Conservation (phyloP, 148 eudicot genomes). For the Rhododendron williamsianum region DNA sequence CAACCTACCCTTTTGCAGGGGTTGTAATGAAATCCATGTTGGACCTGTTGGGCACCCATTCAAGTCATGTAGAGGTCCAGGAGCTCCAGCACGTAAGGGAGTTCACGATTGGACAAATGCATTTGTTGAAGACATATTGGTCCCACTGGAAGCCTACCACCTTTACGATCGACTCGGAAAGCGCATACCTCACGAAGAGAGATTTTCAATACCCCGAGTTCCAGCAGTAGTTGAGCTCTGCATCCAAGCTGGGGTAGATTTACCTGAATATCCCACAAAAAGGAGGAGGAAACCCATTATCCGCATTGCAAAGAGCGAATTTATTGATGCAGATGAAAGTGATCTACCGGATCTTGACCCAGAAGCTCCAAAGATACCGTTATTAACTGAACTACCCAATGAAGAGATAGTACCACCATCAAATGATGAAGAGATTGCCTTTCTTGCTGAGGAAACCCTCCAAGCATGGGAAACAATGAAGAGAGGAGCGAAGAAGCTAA, state of each 20-base stretch:
- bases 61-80: slow-evolving; percentile 77
- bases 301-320: slow-evolving; percentile 70
- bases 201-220: slow-evolving; percentile 80
- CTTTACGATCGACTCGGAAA: slow-evolving; percentile 74
- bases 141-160: slow-evolving; percentile 76
- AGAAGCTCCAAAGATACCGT: slow-evolving; percentile 32
- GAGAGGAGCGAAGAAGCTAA: slow-evolving; percentile 69
- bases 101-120: slow-evolving; percentile 77
- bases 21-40: slow-evolving; percentile 87
- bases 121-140: slow-evolving; percentile 60
- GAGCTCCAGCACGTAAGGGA: slow-evolving; percentile 55
- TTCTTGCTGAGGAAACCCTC: slow-evolving; percentile 90
- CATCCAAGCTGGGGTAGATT: slow-evolving; percentile 86
- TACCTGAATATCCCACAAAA: slow-evolving; percentile 75
- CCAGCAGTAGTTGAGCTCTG: slow-evolving; percentile 91
- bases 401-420: slow-evolving; percentile 24
- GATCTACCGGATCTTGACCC: slow-evolving; percentile 77
- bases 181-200: slow-evolving; percentile 76
- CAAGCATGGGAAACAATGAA: slow-evolving; percentile 88
- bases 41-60: slow-evolving; percentile 92
- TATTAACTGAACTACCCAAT: slow-evolving; percentile 53
- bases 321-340: slow-evolving; percentile 89
- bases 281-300: slow-evolving; percentile 78
- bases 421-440: slow-evolving; percentile 47
- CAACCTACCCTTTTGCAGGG: slow-evolving; percentile 39